Conservation (phyloP, 202 grass and related monocot genomes). For the Schoenoplectus tabernaemontani region DNA sequence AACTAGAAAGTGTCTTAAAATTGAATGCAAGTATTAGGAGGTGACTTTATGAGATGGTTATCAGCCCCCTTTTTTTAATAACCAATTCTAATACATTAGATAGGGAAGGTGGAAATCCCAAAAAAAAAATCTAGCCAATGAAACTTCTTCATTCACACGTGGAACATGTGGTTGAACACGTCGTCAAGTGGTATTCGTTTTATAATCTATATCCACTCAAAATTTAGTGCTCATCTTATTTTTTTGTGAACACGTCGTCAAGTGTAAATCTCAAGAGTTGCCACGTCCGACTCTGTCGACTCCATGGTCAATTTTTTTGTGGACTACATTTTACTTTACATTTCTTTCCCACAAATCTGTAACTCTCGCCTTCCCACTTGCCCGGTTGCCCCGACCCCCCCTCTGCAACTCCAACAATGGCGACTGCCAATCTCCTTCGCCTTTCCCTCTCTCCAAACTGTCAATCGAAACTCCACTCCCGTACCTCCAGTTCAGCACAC, state of each 20-base stretch:
- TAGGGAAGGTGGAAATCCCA: no score
- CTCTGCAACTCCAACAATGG: slow-evolving; percentile 23
- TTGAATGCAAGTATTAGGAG: no score
- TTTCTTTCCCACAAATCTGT: neutral
- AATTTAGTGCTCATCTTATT: no score
- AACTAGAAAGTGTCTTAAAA: no score
- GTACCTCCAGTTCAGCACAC: neutral
- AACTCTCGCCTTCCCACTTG: neutral
- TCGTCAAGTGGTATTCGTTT: neutral
- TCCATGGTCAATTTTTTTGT: slow-evolving; percentile 16
- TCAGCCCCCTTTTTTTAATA: no score
- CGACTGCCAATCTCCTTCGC: slow-evolving; percentile 12
- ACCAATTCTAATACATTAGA: no score
- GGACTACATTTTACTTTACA: slow-evolving; percentile 7
- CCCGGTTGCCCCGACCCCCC: neutral
- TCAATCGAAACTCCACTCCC: neutral
- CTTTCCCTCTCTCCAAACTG: slow-evolving; percentile 17
- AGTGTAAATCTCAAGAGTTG: no score
- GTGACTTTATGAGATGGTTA: no score
- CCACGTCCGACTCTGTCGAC: neutral
- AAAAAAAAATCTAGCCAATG: neutral
- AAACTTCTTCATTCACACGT: neutral
- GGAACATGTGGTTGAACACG: slow-evolving; percentile 11
- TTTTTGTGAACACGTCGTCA: no score
- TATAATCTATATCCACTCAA: neutral